Base-by-base conservation (phyloP, 805 yeast species). In the Cyberlindnera euphorbiae region DNA sequence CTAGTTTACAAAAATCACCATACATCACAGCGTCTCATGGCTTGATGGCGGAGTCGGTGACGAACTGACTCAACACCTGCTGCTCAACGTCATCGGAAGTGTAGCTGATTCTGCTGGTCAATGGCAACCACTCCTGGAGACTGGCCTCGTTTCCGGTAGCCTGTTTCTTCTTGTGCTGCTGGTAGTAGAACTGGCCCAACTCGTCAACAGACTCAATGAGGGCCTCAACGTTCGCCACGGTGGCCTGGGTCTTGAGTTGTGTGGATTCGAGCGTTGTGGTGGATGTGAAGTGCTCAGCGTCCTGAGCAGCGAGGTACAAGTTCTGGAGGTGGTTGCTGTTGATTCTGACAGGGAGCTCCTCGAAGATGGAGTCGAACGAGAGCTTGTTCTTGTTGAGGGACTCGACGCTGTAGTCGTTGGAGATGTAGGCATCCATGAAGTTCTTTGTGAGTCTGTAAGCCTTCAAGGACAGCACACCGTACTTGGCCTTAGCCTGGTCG, bases 321-420 rank as follows among this genome's bases (percentile, higher is more conserved):
- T 78, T 70, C 36, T 78, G 74, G 52, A 87, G 69, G 49, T 77
- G 78, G 39, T 80, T 77, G 69, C 83, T 85, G 55, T 74, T 75
- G 44, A 86, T 68, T 21, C 62, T 62, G 32, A 85, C 62, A 32
- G 84, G 79, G 34, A 87, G 59, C 62, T 86, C 95, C 40, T 78
- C 82, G 47, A 86, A 73, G 35, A 86, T 69, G 52, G 78, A 79
- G 48, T 72, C 69, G 63, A 68, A 80, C 10, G 79, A 73, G 45
- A 87, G 66, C 46, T 75, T 73, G 63, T 74, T 64, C 50, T 66
- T 68, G 48, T 71, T 73, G 50, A 86, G 67, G 47, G 71, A 75
- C 49, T 77, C 82, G 37, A 82, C 72, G 50, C 74, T 72, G 70
- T 86, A 82, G 59, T 72, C 78, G 39, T 75, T 77, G 28, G 58